Base-by-base conservation (phyloP, 192 early-diverging fungal species). In the Backusella tuberculispora region DNA sequence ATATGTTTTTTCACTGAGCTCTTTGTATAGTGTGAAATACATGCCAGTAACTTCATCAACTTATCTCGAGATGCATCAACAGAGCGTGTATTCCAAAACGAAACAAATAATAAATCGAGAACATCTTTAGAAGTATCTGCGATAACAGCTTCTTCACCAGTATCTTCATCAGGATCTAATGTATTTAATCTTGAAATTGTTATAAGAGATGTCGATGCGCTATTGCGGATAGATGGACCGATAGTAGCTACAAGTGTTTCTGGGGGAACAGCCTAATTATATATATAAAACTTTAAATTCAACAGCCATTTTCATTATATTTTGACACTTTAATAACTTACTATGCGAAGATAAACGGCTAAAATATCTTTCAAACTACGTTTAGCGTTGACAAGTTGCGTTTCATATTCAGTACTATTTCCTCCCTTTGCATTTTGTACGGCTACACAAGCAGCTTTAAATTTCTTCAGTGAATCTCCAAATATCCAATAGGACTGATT, bases 401-500 rank as follows among this genome's bases (percentile, higher is more conserved):
- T 67, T 7, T 74, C 48, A n/a, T 45, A 73, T 66, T 76, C 71
- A 14, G 73, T 44, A 69, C 71, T 66, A 21, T 43, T 56, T 10
- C 47, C 64, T 21, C 6, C 6, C n/a, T 15, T 17, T 9, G 44
- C 60, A 21, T 42, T 10, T 21, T 46, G 45, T 3, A 74, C 14
- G 13, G 24, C 42, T 9, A n/a, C 42, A 37, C 75, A 68, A 1
- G 79, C 74, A 19, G 70, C 21, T 65, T 80, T 66, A 26, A 80
- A 80, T 69, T 75, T 65, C 14, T 47, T 68, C 13, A 80, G 48
- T 1, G 75, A 67, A 69, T 80, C 79, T 19, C 75, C 79, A 76
- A 80, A 80, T n/a, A 80, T 76, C 79, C 79, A 80, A 63, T 76
- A 75, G 24, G 79, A 76, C 63, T 80, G 79, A 64, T 76, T 72